Conservation (phyloP, 495 filamentous ascomycete species). For the Penicillium mononematosum region DNA sequence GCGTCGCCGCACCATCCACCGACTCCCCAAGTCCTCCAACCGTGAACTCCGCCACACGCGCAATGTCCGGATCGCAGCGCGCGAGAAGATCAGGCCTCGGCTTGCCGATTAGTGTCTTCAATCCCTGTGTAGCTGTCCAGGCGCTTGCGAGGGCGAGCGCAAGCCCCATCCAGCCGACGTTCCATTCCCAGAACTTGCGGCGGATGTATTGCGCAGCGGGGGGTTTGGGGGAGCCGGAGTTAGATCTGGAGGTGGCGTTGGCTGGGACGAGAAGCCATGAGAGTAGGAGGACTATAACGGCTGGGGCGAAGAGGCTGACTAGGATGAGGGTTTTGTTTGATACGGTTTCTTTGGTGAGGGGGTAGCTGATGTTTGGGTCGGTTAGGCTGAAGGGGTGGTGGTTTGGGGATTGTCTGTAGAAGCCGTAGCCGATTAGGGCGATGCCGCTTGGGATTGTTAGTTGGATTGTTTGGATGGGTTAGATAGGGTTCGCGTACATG, state of each 20-base stretch:
- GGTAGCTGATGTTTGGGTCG: conserved; percentile 59
- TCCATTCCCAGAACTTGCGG: conserved; percentile 58
- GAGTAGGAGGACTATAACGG: conserved; percentile 48
- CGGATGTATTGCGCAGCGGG: conserved; percentile 31
- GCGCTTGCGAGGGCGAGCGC: conserved; percentile 53
- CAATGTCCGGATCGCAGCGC: conserved; percentile 58
- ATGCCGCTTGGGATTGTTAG: conserved; percentile 36
- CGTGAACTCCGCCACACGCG: conserved; percentile 37
- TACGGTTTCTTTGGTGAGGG: conserved; percentile 57
- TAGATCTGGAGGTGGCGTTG: neutral
- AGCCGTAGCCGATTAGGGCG: conserved; percentile 46
- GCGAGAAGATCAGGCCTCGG: conserved; percentile 63
- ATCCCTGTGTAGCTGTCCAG: conserved; percentile 58
- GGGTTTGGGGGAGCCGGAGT: conserved; percentile 6
- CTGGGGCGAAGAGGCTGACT: conserved; percentile 53
- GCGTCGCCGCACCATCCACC: conserved; percentile 42
- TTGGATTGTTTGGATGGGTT: neutral
- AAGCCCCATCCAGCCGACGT: conserved; percentile 63
- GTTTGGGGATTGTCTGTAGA: conserved; percentile 42
- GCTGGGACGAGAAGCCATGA: conserved; percentile 49
- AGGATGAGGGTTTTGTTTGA: conserved; percentile 49
- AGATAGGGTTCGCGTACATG: conserved; percentile 33
- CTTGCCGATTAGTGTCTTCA: conserved; percentile 64
- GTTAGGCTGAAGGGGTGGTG: conserved; percentile 49
- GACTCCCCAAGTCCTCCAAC: conserved; percentile 52